These are phyloP conservation scores for Vararia minispora DNA, from an alignment of 768 basidiomycete species.

Conservation along the genomic window DNA sequence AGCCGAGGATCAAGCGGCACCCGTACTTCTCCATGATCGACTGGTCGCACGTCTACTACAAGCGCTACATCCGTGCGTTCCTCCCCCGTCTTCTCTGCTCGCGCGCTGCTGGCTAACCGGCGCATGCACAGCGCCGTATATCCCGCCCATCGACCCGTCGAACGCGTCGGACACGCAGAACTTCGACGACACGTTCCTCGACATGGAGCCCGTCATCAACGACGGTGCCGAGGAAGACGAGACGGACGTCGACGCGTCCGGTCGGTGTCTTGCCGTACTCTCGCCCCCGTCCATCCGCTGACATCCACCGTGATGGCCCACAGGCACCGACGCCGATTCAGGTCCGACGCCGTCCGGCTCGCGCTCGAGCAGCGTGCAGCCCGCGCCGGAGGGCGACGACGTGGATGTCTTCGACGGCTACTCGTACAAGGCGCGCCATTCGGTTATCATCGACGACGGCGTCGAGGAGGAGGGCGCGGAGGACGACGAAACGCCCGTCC, in stretches of 20 bases:
- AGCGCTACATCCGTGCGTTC: slow-evolving; percentile 83
- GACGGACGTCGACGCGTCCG: slow-evolving; percentile 65
- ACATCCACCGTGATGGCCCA: too few relatives aligned
- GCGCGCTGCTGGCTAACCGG: slow-evolving; percentile 9
- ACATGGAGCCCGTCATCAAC: slow-evolving; percentile 89
- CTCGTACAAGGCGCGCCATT: slow-evolving; percentile 82
- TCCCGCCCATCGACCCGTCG: slow-evolving; percentile 80
- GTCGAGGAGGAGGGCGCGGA: slow-evolving; percentile 39
- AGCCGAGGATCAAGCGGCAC: slow-evolving; percentile 88
- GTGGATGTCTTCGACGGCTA: slow-evolving; percentile 90
- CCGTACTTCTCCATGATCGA: slow-evolving; percentile 96
- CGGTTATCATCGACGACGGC: slow-evolving; percentile 65
- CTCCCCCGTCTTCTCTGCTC: slow-evolving; percentile 7
- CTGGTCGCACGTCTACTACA: slow-evolving; percentile 90
- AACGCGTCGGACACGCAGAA: slow-evolving; percentile 96
- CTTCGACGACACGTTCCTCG: slow-evolving; percentile 94
- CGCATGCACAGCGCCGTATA: slow-evolving; percentile 63
- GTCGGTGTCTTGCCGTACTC: too few relatives aligned
- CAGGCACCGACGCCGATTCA: slow-evolving; percentile 64
- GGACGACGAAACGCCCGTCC: slow-evolving; percentile 30
- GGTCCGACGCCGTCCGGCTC: slow-evolving; percentile 75
- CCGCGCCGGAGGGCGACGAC: slow-evolving; percentile 35
- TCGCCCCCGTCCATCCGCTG: too few relatives aligned
- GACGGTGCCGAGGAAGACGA: slow-evolving; percentile 54
- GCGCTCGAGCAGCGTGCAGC: slow-evolving; percentile 59